Evolutionary conservation across 768 basidiomycete genomes (phyloP).

Genomic region (Mrakia frigida): DNA sequence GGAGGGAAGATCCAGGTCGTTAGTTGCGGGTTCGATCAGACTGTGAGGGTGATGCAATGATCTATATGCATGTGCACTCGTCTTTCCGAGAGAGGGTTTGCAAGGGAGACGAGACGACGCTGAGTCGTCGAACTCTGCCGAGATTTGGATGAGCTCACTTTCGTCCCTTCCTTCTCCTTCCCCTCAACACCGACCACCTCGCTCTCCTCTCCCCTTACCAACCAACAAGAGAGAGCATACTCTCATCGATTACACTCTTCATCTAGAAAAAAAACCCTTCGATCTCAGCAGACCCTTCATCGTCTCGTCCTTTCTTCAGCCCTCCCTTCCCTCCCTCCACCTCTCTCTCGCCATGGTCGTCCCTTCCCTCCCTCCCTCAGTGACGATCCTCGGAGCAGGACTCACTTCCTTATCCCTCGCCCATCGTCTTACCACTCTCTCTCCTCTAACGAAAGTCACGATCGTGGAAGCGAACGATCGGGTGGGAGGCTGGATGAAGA

Average conservation of each 20-base stretch:
- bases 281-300: background rate
- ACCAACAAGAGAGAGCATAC: background rate
- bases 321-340: background rate
- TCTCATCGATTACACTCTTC: background rate
- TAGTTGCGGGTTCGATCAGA: conserved; percentile 31
- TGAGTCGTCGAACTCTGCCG: too few relatives aligned
- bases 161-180: background rate
- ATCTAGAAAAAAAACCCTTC: background rate
- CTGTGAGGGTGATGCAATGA: conserved; percentile 15
- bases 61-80: too few relatives aligned
- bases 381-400: conserved; percentile 32
- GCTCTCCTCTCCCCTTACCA: background rate
- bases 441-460: conserved; percentile 26
- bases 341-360: background rate
- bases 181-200: background rate
- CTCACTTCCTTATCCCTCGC: conserved; percentile 32
- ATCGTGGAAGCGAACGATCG: conserved; percentile 18
- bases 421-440: conserved; percentile 24
- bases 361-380: conserved; percentile 7
- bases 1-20: conserved; percentile 9
- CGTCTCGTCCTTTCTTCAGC: background rate
- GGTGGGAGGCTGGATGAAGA: conserved; percentile 30
- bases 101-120: too few relatives aligned
- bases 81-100: too few relatives aligned
- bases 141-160: background rate